Evolutionary conservation across 768 basidiomycete genomes (phyloP).

Genomic region (Lyophyllum decastes): DNA sequence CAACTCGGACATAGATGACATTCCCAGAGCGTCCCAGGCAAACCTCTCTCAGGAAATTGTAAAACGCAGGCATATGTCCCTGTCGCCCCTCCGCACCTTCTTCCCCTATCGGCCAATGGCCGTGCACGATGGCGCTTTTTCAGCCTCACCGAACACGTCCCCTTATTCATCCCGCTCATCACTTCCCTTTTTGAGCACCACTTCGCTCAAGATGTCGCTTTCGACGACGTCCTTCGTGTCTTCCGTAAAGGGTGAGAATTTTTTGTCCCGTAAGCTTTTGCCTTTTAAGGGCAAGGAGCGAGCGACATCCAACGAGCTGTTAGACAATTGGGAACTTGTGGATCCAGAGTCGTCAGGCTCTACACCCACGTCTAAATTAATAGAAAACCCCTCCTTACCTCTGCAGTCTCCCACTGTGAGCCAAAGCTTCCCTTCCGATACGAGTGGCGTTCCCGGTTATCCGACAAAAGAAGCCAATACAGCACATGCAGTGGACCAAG

Average conservation of each 20-base stretch:
- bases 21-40: slow-evolving; percentile 9
- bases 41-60: slow-evolving; percentile 17
- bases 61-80: slow-evolving; percentile 42
- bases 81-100: slow-evolving; percentile 48
- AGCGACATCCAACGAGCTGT: slow-evolving; percentile 28
- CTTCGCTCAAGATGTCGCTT: slow-evolving; percentile 38
- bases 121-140: slow-evolving; percentile 37
- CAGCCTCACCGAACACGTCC: slow-evolving; percentile 39
- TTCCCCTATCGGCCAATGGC: slow-evolving; percentile 40
- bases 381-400: slow-evolving; percentile 16
- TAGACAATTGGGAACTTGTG: slow-evolving; percentile 52
- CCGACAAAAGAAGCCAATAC: slow-evolving; percentile 3
- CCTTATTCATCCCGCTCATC: slow-evolving; percentile 39
- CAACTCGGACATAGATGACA: slow-evolving; percentile 28
- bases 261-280: slow-evolving; percentile 36
- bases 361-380: slow-evolving; percentile 27
- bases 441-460: slow-evolving; percentile 8
- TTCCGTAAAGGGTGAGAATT: slow-evolving; percentile 31
- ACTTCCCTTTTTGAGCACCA: slow-evolving; percentile 45
- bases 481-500: slow-evolving; percentile 8
- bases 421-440: slow-evolving; percentile 28
- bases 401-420: slow-evolving; percentile 27
- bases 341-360: slow-evolving; percentile 26
- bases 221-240: slow-evolving; percentile 38
- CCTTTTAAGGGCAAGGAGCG: slow-evolving; percentile 43